A percentile compares a stretch with the other conserved stretches of the same genome.
Conservation (phyloP, 192 early-diverging fungal species). For the Entomortierella chlamydospora region DNA sequence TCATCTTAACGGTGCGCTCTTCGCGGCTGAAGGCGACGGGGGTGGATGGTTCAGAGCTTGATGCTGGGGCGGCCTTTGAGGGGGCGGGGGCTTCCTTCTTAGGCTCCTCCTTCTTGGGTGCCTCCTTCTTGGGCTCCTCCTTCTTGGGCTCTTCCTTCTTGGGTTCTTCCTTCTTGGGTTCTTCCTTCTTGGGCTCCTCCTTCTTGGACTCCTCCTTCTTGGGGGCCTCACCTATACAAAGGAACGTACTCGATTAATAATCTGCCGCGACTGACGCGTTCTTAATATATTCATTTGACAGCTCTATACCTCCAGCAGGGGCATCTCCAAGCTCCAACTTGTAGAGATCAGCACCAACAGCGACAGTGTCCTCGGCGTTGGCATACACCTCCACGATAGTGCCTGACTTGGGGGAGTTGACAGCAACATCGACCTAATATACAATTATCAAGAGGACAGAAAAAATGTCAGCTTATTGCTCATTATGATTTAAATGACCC, state of each 20-base stretch:
- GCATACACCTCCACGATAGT: slow-evolving; percentile 85
- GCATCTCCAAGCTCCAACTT: slow-evolving; percentile 86
- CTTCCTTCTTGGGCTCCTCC: slow-evolving; percentile 51
- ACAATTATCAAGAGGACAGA: not conserved
- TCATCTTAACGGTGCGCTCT: slow-evolving; percentile 88
- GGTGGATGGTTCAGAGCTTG: slow-evolving; percentile 54
- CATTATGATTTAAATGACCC: not conserved
- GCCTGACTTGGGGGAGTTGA: slow-evolving; percentile 95
- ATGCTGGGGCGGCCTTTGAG: slow-evolving; percentile 33
- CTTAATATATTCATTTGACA: not conserved
- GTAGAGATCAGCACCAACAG: slow-evolving; percentile 92
- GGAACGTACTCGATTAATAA: not conserved
- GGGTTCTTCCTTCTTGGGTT: slow-evolving; percentile 55
- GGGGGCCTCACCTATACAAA: slow-evolving; percentile 42
- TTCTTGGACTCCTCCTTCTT: slow-evolving; percentile 54
- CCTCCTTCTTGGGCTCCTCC: slow-evolving; percentile 57
- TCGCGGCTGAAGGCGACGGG: slow-evolving; percentile 58
- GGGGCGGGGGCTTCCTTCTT: slow-evolving; percentile 56
- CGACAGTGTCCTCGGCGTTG: slow-evolving; percentile 90
- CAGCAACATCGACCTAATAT: slow-evolving; percentile 89
- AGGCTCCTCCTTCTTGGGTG: slow-evolving; percentile 51
- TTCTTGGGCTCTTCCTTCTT: slow-evolving; percentile 59
- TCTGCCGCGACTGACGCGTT: too few relatives aligned
- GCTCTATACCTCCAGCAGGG: slow-evolving; percentile 64
- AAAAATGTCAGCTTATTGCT: not conserved